Percentiles rank a stretch among this genome's conserved stretches.
These are phyloP conservation scores for Murraya koenigii DNA, from an alignment of 345 rosid genomes.

Conservation along the genomic window DNA sequence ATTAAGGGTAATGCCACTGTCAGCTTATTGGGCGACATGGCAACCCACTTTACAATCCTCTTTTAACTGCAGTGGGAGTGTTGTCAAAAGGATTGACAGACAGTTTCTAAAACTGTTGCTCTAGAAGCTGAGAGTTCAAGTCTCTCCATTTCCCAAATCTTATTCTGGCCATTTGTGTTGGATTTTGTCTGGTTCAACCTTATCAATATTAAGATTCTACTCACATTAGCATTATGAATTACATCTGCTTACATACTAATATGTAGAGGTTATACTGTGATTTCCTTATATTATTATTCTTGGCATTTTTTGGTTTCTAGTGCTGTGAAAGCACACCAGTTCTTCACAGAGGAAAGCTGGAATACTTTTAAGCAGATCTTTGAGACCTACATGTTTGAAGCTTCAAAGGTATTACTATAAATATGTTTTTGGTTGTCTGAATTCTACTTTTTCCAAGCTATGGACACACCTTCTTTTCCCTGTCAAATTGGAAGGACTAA, in stretches of 20 bases:
- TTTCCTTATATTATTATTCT: conserved; percentile 32
- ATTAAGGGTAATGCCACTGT: conserved; percentile 98
- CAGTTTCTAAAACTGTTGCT: conserved; percentile 87
- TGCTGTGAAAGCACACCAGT: conserved; percentile 91
- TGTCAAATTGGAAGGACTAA: not conserved
- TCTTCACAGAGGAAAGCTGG: conserved; percentile 86
- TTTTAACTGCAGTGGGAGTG: conserved; percentile 75
- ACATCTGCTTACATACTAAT: conserved; percentile 1
- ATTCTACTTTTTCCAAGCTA: not conserved
- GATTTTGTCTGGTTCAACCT: not conserved
- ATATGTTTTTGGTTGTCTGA: not conserved
- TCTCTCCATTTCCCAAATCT: conserved; percentile 91
- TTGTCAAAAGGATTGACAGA: conserved; percentile 98
- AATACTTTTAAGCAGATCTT: conserved; percentile 81
- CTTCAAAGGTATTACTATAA: conserved; percentile 66
- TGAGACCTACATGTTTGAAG: conserved; percentile 78
- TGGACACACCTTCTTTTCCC: not conserved
- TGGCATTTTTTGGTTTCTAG: conserved; percentile 51
- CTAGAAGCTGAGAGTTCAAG: conserved; percentile 97
- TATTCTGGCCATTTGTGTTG: conserved; percentile 12
- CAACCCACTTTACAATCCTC: conserved; percentile 84
- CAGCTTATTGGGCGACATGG: conserved; percentile 94
- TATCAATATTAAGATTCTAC: no score
- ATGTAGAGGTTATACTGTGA: conserved; percentile 3
- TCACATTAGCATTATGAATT: not conserved